Conservation (phyloP, 2,329 filamentous ascomycete species). For the Blastomyces gilchristii region DNA sequence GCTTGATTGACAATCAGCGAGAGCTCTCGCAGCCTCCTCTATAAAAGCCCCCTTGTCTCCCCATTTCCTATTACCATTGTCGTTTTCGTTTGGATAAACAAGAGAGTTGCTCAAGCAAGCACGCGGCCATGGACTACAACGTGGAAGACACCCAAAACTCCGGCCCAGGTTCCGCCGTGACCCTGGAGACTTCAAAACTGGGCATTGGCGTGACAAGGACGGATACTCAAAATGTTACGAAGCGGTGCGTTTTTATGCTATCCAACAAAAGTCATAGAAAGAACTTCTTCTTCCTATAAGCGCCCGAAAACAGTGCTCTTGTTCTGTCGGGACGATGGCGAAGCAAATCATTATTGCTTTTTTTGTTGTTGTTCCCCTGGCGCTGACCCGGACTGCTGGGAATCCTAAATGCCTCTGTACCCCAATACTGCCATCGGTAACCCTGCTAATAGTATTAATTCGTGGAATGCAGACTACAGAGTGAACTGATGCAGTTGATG, state of each 20-base stretch:
- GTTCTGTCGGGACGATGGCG: not conserved
- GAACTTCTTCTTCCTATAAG: not conserved
- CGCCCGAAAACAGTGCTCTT: not conserved
- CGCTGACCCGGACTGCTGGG: not conserved
- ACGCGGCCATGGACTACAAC: constrained; percentile 41
- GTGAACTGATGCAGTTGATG: constrained; percentile 98
- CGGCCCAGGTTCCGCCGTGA: constrained; percentile 45
- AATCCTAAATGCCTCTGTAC: not conserved
- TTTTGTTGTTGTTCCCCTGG: not conserved
- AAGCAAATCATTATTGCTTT: not conserved
- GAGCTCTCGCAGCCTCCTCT: not conserved
- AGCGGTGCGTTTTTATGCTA: constrained; percentile 47
- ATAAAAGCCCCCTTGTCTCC: not conserved
- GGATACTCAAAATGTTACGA: constrained; percentile 65
- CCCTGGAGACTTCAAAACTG: constrained; percentile 52
- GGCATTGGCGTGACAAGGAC: constrained; percentile 44
- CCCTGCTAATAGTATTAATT: not conserved
- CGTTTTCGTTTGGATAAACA: not conserved
- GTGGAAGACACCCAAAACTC: constrained; percentile 59
- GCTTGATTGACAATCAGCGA: not conserved
- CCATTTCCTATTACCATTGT: not conserved
- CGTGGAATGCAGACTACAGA: constrained; percentile 63
- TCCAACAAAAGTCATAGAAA: not conserved
- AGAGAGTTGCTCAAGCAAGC: not conserved
- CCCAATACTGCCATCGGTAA: not conserved